A percentile compares a stretch with the other conserved stretches of the same genome.
These are phyloP conservation scores for Mycena leptocephala DNA, from an alignment of 768 basidiomycete species.

Conservation along the genomic window DNA sequence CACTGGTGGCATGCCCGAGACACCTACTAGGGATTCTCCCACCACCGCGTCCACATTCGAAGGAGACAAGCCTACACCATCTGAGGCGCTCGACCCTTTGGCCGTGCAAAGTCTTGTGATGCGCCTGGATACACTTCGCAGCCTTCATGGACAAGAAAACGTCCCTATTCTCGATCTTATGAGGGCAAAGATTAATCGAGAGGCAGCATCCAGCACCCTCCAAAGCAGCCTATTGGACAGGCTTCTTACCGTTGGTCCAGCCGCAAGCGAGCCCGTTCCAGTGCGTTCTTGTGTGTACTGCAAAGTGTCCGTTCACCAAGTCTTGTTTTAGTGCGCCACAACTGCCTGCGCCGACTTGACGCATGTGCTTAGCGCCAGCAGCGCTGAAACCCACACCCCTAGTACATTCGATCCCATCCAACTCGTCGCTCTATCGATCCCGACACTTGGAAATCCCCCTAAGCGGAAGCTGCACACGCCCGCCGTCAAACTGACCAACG, in stretches of 20 bases:
- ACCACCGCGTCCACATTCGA: not conserved
- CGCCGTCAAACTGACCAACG: not conserved
- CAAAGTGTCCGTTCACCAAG: not conserved
- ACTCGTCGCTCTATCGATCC: no score
- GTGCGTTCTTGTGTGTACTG: not conserved
- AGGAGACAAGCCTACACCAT: not conserved
- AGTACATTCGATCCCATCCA: no score
- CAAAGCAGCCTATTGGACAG: not conserved
- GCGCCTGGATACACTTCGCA: not conserved
- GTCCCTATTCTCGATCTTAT: not conserved
- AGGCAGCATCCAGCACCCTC: not conserved
- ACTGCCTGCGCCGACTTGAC: no score
- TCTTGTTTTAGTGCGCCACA: not conserved
- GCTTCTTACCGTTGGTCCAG: not conserved
- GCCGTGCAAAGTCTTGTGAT: not conserved
- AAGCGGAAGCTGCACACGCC: not conserved
- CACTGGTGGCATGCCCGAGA: not conserved
- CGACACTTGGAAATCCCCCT: not conserved
- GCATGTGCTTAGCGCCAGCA: not conserved
- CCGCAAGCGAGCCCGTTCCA: not conserved
- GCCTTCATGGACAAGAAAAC: not conserved
- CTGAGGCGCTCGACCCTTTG: not conserved
- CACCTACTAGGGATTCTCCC: not conserved
- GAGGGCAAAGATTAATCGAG: not conserved
- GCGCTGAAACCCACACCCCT: no score